Conservation (phyloP, 2,329 filamentous ascomycete species). For the Xylaria sp. region DNA sequence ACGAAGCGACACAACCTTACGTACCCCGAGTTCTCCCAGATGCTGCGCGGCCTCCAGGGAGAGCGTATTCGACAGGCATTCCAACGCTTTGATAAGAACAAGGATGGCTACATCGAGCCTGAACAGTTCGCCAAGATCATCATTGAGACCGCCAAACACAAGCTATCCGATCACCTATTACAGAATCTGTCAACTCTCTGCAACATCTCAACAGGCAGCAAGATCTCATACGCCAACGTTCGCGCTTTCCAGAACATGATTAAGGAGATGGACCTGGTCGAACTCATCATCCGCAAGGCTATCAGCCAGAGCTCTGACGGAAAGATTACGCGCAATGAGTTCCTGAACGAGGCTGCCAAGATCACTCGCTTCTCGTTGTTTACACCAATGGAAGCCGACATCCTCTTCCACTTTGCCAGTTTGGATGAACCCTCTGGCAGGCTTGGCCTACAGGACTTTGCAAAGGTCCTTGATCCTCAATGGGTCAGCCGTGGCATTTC, state of each 20-base stretch:
- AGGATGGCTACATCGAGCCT: constrained; percentile 93
- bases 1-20: constrained; percentile 90
- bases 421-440: constrained; percentile 89
- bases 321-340: constrained; percentile 93
- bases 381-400: constrained; percentile 98
- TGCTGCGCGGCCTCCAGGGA: constrained; percentile 94
- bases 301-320: constrained; percentile 85
- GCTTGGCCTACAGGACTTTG: constrained; percentile 84
- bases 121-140: constrained; percentile 98
- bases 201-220: constrained; percentile 91
- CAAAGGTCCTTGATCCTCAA: constrained; percentile 92
- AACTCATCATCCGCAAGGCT: constrained; percentile 90
- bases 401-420: constrained; percentile 97
- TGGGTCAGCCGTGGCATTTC: constrained; percentile 77
- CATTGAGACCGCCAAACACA: constrained; percentile 89
- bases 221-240: constrained; percentile 97
- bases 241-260: constrained; percentile 98
- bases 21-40: constrained; percentile 97
- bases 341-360: constrained; percentile 90
- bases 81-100: constrained; percentile 88
- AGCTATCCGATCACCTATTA: constrained; percentile 95
- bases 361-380: constrained; percentile 95
- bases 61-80: constrained; percentile 97
- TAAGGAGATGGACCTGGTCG: constrained; percentile 96
- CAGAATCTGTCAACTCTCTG: constrained; percentile 91